Evolutionary conservation across 306 rosid genomes (phyloP).

Genomic region (Comarum palustre): DNA sequence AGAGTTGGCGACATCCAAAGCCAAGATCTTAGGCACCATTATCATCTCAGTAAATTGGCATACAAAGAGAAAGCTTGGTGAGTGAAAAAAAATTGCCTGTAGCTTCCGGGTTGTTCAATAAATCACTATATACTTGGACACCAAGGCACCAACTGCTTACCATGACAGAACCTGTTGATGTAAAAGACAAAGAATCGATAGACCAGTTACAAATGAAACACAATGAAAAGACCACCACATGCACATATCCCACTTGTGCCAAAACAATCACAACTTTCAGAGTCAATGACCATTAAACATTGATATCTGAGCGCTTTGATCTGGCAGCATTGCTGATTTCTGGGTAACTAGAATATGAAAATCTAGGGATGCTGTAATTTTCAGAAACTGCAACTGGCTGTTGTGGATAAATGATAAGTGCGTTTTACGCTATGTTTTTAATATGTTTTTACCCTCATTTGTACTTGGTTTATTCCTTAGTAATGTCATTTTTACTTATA

Average conservation of each 20-base stretch:
- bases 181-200: slow-evolving; percentile 36
- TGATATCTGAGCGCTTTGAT: slow-evolving; percentile 86
- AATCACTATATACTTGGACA: slow-evolving; percentile 18
- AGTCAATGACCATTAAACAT: slow-evolving; percentile 43
- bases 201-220: slow-evolving; percentile 10
- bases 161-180: slow-evolving; percentile 22
- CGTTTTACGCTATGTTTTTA: too few species aligned
- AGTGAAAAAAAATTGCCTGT: slow-evolving; percentile 20
- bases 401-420: too few species aligned
- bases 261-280: not conserved
- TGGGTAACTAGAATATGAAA: slow-evolving; percentile 55
- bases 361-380: slow-evolving; percentile 68
- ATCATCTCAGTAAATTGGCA: not conserved
- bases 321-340: slow-evolving; percentile 52
- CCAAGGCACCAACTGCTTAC: slow-evolving; percentile 8
- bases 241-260: not conserved
- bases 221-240: not conserved
- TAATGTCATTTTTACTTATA: too few species aligned
- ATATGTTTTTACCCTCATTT: too few species aligned
- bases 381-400: slow-evolving; percentile 82
- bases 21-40: not conserved
- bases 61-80: not conserved
- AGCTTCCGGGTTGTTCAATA: slow-evolving; percentile 14
- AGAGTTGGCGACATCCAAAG: not conserved
- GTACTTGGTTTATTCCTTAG: too few species aligned